Percentiles rank a stretch among this genome's conserved stretches.
phyloP scores from a whole-genome alignment of 2,329 filamentous ascomycete genomes.

The Phyllachora maydis region DNA sequence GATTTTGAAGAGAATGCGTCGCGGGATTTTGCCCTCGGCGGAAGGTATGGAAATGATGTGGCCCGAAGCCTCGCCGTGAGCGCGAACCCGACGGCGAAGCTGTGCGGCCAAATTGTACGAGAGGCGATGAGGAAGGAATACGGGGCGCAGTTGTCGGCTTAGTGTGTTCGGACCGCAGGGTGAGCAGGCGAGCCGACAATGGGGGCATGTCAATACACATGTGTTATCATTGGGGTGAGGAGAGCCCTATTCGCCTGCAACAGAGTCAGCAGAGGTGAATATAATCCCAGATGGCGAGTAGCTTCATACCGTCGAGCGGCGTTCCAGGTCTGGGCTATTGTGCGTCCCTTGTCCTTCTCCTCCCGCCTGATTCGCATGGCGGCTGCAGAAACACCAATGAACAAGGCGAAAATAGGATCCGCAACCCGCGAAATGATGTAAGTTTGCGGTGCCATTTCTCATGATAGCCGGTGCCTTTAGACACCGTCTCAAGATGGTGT shows the following conservation, averaged over 20 bases:
- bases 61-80: slow-evolving; percentile 42
- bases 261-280: too few relatives aligned
- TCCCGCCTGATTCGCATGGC: slow-evolving; percentile 37
- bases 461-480: too few relatives aligned
- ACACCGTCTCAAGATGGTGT: too few relatives aligned
- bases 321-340: slow-evolving; percentile 25
- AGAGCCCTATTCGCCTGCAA: too few relatives aligned
- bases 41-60: slow-evolving; percentile 43
- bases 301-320: slow-evolving; percentile 20
- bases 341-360: slow-evolving; percentile 34
- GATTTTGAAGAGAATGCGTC: slow-evolving; percentile 43
- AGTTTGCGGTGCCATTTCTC: slow-evolving; percentile 30
- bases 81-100: slow-evolving; percentile 47
- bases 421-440: slow-evolving; percentile 39
- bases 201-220: too few relatives aligned
- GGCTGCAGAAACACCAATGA: slow-evolving; percentile 33
- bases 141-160: too few relatives aligned
- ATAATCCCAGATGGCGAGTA: background rate
- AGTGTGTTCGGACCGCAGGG: too few relatives aligned
- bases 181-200: too few relatives aligned
- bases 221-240: too few relatives aligned
- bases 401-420: slow-evolving; percentile 36
- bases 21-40: slow-evolving; percentile 40
- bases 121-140: slow-evolving; percentile 53
- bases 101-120: slow-evolving; percentile 48